phyloP scores from a whole-genome alignment of 192 early-diverging fungal species.

The Obelidium mucronatum region DNA sequence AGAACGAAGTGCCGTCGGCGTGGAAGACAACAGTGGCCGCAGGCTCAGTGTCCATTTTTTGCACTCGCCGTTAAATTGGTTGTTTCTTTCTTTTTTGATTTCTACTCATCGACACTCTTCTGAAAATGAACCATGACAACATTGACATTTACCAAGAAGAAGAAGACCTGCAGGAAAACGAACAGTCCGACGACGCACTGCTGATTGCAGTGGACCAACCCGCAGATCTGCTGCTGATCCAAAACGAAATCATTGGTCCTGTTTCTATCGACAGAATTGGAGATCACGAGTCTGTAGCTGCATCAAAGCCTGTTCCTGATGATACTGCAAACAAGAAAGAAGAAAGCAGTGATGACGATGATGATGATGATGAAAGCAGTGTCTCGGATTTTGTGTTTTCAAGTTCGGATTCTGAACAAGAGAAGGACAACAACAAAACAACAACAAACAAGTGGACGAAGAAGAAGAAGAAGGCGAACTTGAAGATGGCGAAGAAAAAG shows the following conservation, averaged over 20 bases:
- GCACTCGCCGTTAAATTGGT: no score
- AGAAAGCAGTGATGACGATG: no score
- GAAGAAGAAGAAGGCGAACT: conserved; percentile 3
- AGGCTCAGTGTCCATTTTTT: no score
- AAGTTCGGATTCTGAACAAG: background rate
- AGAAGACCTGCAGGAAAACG: background rate
- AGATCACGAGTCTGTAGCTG: background rate
- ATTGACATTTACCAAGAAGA: background rate
- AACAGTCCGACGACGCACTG: background rate
- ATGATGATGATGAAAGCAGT: background rate
- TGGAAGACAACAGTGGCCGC: background rate
- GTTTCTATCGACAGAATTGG: background rate
- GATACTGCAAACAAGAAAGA: background rate
- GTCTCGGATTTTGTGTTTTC: conserved; percentile 4
- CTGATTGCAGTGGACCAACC: background rate
- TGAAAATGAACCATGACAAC: background rate
- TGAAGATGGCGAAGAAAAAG: background rate
- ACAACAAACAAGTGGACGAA: background rate
- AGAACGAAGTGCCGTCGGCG: background rate
- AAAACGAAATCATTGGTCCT: background rate
- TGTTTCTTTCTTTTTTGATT: conserved; percentile 1
- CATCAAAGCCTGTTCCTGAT: background rate
- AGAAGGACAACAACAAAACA: conserved; percentile 12
- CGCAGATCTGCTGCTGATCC: background rate
- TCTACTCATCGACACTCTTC: background rate